phyloP scores from a whole-genome alignment of 306 rosid species.

The Chamaecrista fasciculata region DNA sequence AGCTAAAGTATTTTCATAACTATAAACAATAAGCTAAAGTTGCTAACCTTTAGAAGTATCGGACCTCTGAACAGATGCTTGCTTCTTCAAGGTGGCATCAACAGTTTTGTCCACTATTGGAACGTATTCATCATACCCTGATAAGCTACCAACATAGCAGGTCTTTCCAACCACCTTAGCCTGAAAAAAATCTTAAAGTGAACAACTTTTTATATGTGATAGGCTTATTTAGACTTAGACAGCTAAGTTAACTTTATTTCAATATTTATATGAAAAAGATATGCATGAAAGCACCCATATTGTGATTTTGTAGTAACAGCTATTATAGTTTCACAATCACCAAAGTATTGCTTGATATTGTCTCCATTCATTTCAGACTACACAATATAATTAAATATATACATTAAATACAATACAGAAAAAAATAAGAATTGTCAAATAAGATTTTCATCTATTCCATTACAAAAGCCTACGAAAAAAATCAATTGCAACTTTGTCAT shows the following conservation, averaged over 20 bases:
- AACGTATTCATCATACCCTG: conserved; percentile 86
- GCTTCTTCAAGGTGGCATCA: conserved; percentile 82
- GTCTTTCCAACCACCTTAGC: conserved; percentile 72
- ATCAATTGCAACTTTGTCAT: conserved; percentile 20
- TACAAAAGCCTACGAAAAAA: conserved; percentile 11
- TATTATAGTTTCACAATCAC: background rate
- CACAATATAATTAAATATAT: conserved; percentile 14
- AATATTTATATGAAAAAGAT: background rate
- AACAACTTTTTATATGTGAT: background rate
- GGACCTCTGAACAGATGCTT: conserved; percentile 50
- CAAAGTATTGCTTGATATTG: background rate
- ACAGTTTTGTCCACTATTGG: conserved; percentile 99
- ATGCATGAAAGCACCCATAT: background rate
- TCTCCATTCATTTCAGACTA: background rate
- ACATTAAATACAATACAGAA: background rate
- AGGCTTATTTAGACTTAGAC: background rate
- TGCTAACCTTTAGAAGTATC: conserved; percentile 60
- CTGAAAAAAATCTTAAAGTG: conserved; percentile 38
- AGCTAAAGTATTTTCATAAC: too few relatives aligned
- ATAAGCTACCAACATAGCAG: conserved; percentile 53
- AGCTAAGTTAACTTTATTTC: background rate
- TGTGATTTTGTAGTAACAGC: background rate
- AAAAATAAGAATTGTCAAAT: background rate
- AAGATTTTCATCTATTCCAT: conserved; percentile 20
- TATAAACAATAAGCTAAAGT: conserved; percentile 5